phyloP scores from a whole-genome alignment of 495 filamentous ascomycete genomes.

The Aspergillus asperescens region DNA sequence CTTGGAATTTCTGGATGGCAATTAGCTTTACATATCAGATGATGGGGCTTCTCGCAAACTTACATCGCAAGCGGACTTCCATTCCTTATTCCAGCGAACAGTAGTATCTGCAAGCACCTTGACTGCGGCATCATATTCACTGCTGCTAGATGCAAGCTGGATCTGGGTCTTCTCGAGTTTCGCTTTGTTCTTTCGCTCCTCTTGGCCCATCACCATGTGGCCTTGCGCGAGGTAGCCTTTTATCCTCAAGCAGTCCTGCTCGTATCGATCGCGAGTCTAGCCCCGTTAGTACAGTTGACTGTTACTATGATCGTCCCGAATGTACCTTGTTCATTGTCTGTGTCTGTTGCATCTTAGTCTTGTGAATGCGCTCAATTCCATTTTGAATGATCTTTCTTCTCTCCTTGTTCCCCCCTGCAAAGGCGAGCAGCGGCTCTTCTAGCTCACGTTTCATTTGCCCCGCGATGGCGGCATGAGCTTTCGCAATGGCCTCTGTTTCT shows the following conservation, averaged over 20 bases:
- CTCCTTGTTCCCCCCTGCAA: conserved; percentile 91
- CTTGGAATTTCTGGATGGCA: conserved; percentile 79
- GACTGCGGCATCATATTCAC: conserved; percentile 87
- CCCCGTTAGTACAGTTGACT: background rate
- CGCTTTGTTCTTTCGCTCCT: conserved; percentile 97
- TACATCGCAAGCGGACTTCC: conserved; percentile 92
- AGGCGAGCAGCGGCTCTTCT: conserved; percentile 91
- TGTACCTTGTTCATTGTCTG: conserved; percentile 81
- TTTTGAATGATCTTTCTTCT: conserved; percentile 91
- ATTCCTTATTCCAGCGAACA: conserved; percentile 91
- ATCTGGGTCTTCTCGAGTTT: conserved; percentile 99
- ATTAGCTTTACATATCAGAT: conserved; percentile 23
- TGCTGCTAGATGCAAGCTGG: conserved; percentile 80
- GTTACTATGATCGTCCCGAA: background rate
- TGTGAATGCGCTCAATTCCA: conserved; percentile 88
- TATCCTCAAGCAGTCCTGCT: conserved; percentile 96
- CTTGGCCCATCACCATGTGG: conserved; percentile 99
- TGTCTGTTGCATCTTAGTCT: conserved; percentile 88
- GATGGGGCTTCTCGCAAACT: conserved; percentile 13
- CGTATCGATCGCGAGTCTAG: conserved; percentile 84
- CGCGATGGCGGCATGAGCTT: conserved; percentile 85
- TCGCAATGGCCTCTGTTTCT: conserved; percentile 92
- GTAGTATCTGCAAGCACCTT: conserved; percentile 96
- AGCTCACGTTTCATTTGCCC: conserved; percentile 92
- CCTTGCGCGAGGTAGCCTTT: conserved; percentile 98